A percentile compares a stretch with the other conserved stretches of the same genome.
Conservation (phyloP, 2,329 filamentous ascomycete species). For the Chrysoporthe cubensis region DNA sequence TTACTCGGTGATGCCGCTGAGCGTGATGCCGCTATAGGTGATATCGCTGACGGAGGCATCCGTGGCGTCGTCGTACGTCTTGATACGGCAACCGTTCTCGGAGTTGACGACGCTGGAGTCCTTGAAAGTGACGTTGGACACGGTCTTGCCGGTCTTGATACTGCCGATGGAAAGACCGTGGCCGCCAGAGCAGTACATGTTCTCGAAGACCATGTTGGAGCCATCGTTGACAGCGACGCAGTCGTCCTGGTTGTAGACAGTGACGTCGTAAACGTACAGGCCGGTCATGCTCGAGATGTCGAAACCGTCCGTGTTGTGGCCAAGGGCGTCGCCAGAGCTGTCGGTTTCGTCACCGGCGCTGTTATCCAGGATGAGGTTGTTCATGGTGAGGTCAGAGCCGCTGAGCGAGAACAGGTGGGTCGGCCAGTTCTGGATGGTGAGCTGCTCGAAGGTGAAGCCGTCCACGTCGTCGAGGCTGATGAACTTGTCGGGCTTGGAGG, state of each 20-base stretch:
- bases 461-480: constrained; percentile 51
- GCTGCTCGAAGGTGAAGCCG: constrained; percentile 42
- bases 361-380: constrained; percentile 45
- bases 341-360: constrained; percentile 39
- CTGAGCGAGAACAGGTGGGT: constrained; percentile 48
- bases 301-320: constrained; percentile 63
- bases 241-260: constrained; percentile 64
- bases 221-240: constrained; percentile 62
- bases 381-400: constrained; percentile 40
- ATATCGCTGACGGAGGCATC: constrained; percentile 36
- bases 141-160: constrained; percentile 53
- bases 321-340: constrained; percentile 26
- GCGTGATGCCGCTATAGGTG: constrained; percentile 35
- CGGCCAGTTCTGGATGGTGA: constrained; percentile 48
- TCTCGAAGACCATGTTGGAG: constrained; percentile 50
- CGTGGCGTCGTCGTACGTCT: constrained; percentile 51
- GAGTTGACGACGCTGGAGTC: constrained; percentile 55
- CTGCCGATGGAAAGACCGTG: constrained; percentile 49
- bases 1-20: constrained; percentile 29
- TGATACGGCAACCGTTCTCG: constrained; percentile 56
- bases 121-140: constrained; percentile 54
- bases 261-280: constrained; percentile 55
- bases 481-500: constrained; percentile 50
- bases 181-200: constrained; percentile 48
- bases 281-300: constrained; percentile 56